phyloP scores from a whole-genome alignment of 148 eudicot genomes.

The Rhododendron williamsianum region DNA sequence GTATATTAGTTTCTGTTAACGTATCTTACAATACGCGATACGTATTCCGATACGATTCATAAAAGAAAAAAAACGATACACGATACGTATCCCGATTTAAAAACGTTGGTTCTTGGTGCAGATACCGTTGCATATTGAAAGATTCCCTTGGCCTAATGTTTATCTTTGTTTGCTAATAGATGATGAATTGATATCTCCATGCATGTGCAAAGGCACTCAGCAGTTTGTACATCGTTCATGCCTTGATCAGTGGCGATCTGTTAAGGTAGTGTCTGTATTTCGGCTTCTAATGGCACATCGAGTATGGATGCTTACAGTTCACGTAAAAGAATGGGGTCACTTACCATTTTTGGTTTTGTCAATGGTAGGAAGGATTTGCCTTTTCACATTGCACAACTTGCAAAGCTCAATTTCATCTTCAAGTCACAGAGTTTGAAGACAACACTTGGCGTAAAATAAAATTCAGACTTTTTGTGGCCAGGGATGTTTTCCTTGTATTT shows the following conservation, averaged over 20 bases:
- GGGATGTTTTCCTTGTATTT: conserved; percentile 82
- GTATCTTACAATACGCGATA: too few relatives aligned
- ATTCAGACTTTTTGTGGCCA: conserved; percentile 81
- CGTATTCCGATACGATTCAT: too few relatives aligned
- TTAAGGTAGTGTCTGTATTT: conserved; percentile 50
- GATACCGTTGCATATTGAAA: background rate
- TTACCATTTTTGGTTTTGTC: conserved; percentile 6
- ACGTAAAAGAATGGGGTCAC: background rate
- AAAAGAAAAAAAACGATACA: too few relatives aligned
- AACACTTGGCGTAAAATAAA: conserved; percentile 79
- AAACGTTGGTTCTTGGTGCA: background rate
- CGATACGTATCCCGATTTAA: too few relatives aligned
- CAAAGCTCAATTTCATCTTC: conserved; percentile 90
- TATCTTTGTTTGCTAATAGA: conserved; percentile 28
- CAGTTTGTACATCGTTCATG: conserved; percentile 93
- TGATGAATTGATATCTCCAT: conserved; percentile 87
- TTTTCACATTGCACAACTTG: conserved; percentile 97
- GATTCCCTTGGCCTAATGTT: background rate
- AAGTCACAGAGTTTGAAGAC: conserved; percentile 54
- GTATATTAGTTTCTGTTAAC: too few relatives aligned
- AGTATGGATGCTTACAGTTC: background rate
- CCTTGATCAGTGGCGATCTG: conserved; percentile 98
- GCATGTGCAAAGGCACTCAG: conserved; percentile 97
- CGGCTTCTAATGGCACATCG: background rate
- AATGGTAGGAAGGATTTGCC: conserved; percentile 81